A percentile compares a stretch with the other conserved stretches of the same genome.
Evolutionary conservation across 768 basidiomycete genomes (phyloP).

Genomic region (Cubamyces lactineus): DNA sequence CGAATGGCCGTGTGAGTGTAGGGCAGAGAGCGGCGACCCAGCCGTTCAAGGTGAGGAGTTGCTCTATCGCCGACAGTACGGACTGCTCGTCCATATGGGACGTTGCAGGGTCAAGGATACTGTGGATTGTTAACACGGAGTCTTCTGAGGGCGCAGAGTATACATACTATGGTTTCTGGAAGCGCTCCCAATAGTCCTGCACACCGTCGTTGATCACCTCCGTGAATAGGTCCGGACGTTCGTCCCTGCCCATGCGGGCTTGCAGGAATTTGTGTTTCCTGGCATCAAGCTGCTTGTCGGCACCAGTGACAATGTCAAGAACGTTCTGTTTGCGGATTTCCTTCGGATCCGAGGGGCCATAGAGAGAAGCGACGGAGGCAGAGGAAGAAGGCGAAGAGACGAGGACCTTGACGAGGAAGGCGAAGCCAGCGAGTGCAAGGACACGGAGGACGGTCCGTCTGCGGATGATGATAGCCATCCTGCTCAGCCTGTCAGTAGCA

Average conservation of each 20-base stretch:
- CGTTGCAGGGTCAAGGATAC: constrained; percentile 82
- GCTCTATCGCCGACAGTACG: constrained; percentile 88
- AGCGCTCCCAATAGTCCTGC: constrained; percentile 88
- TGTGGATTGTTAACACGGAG: constrained; percentile 31
- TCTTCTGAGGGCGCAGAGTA: background rate
- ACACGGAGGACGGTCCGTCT: constrained; percentile 53
- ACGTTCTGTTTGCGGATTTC: constrained; percentile 63
- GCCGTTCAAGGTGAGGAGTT: constrained; percentile 92
- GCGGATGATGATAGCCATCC: constrained; percentile 49
- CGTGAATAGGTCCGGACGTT: constrained; percentile 78
- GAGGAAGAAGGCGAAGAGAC: constrained; percentile 36
- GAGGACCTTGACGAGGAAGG: constrained; percentile 44
- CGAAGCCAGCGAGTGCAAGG: constrained; percentile 39
- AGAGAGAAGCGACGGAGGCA: constrained; percentile 29
- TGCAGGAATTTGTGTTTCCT: constrained; percentile 90
- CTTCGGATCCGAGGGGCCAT: constrained; percentile 29
- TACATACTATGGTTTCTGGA: constrained; percentile 88
- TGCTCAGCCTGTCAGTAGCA: background rate
- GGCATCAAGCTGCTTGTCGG: constrained; percentile 84
- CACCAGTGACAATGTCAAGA: constrained; percentile 62
- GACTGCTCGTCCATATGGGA: constrained; percentile 89
- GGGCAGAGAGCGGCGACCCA: constrained; percentile 98
- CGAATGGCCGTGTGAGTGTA: constrained; percentile 92
- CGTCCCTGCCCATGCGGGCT: constrained; percentile 84
- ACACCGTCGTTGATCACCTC: constrained; percentile 77